phyloP scores from a whole-genome alignment of 345 rosid genomes.

The Salix viminalis region DNA sequence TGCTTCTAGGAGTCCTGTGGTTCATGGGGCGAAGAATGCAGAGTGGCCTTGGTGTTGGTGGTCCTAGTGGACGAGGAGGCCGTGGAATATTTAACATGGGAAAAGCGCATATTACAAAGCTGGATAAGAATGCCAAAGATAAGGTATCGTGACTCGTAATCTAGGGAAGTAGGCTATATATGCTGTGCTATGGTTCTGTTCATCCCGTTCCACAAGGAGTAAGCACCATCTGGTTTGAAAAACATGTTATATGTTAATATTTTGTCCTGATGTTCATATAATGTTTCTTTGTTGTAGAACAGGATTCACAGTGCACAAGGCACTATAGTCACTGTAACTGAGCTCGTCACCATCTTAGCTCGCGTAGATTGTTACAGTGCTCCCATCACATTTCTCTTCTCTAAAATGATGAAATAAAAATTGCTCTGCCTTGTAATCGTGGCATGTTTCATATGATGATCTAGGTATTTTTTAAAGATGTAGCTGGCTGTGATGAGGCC shows the following conservation, averaged over 20 bases:
- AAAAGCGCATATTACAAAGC: conserved; percentile 76
- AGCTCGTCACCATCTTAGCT: background rate
- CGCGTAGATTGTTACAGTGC: background rate
- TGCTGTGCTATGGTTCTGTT: background rate
- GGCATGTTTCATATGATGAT: conserved; percentile 9
- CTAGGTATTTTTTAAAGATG: conserved; percentile 85
- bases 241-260: background rate
- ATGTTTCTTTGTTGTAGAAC: background rate
- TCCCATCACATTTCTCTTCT: background rate
- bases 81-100: conserved; percentile 96
- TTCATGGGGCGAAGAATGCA: conserved; percentile 78
- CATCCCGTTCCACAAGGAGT: background rate
- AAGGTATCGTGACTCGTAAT: conserved; percentile 42
- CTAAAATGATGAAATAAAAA: background rate
- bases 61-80: conserved; percentile 70
- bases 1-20: conserved; percentile 64
- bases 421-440: background rate
- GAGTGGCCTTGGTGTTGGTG: conserved; percentile 82
- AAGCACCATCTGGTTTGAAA: background rate
- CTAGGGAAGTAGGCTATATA: background rate
- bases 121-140: conserved; percentile 86
- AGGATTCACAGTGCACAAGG: background rate
- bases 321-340: background rate
- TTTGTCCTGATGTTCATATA: background rate
- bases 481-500: conserved; percentile 98